A percentile compares a stretch with the other conserved stretches of the same genome.
phyloP scores from a whole-genome alignment of 768 basidiomycete genomes.

The Naganishia antarctica region DNA sequence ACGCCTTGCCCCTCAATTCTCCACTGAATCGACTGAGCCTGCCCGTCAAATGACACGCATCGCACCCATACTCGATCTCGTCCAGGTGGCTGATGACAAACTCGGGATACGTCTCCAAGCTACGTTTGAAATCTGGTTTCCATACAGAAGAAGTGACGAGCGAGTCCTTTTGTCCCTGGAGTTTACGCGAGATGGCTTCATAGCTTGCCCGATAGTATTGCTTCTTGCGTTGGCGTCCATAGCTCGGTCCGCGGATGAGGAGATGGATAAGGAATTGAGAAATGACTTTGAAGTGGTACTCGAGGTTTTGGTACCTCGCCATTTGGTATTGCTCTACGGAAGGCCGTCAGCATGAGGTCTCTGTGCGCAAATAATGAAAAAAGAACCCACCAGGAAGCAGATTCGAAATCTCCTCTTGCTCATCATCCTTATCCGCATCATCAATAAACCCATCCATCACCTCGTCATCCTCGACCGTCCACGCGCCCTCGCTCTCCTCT shows the following conservation, averaged over 20 bases:
- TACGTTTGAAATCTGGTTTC: slow-evolving; percentile 63
- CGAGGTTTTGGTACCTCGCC: slow-evolving; percentile 67
- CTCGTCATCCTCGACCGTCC: slow-evolving; percentile 29
- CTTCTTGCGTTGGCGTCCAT: slow-evolving; percentile 29
- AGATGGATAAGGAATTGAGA: slow-evolving; percentile 83
- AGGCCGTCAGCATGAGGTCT: too few species aligned
- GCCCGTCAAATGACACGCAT: slow-evolving; percentile 74
- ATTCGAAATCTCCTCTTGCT: slow-evolving; percentile 34
- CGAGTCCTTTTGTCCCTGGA: slow-evolving; percentile 67
- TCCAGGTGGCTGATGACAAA: slow-evolving; percentile 57
- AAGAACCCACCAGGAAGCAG: slow-evolving; percentile 55
- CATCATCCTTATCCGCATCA: slow-evolving; percentile 42
- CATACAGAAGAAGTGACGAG: slow-evolving; percentile 80
- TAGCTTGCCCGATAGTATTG: slow-evolving; percentile 40
- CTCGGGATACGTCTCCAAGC: slow-evolving; percentile 64
- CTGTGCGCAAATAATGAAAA: slow-evolving; percentile 62
- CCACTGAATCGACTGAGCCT: slow-evolving; percentile 64
- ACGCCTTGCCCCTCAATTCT: slow-evolving; percentile 63
- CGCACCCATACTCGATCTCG: slow-evolving; percentile 63
- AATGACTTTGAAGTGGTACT: slow-evolving; percentile 77
- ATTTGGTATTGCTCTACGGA: slow-evolving; percentile 68
- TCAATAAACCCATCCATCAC: slow-evolving; percentile 48
- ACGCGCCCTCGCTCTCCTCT: slow-evolving; percentile 53
- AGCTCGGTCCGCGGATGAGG: slow-evolving; percentile 54
- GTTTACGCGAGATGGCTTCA: slow-evolving; percentile 46